Evolutionary conservation across 345 rosid genomes (phyloP), one percentile per base, ranked within the genome.

Genomic region (Gossypium mustelinum): DNA sequence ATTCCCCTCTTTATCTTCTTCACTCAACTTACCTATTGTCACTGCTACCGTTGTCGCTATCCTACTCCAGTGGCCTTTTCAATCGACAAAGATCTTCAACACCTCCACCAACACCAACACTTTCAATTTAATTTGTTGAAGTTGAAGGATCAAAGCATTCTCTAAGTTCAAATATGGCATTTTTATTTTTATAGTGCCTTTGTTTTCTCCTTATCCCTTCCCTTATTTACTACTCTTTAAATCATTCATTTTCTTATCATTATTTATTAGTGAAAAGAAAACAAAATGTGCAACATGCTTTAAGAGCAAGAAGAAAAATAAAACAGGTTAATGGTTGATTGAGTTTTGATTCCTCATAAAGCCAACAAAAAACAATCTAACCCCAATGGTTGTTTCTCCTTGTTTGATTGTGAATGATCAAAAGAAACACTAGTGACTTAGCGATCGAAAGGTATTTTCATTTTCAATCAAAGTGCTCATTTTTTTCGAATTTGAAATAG

Each of bases 121-220:
- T 34, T 34, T 34, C 0, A 34, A 34, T 4, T 34, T 34, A 4
- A 34, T 34, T 34, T 34, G 39, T 34, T 81, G 94, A 85, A 84
- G 71, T 73, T 75, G 87, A 86, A 86, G 89, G 87, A 91, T 86
- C 84, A 85, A 83, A 85, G 83, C 85, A 85, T 85, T 87, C 85
- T 82, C 87, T 84, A 73, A 85, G 87, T 93, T 89, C 97, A 90
- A 87, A 88, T 89, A 92, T 92, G 96, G 87, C 92, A 87, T 13
- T 24, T 41, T 10, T 56, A 62, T 75, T 55, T 16, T 41, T 64
- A 34, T 34, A 34, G 25, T 16, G 54, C 59, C 5, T 71, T 79
- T 47, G 11, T 34, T 34, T 34, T 34, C 6, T 5, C 39, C 6
- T 34, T 1, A 34, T 34, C 39, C 39, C 1, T 77, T 55, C 20